A percentile compares a stretch with the other conserved stretches of the same genome.
phyloP scores from a whole-genome alignment of 306 rosid species.

The Carpinus fangiana region DNA sequence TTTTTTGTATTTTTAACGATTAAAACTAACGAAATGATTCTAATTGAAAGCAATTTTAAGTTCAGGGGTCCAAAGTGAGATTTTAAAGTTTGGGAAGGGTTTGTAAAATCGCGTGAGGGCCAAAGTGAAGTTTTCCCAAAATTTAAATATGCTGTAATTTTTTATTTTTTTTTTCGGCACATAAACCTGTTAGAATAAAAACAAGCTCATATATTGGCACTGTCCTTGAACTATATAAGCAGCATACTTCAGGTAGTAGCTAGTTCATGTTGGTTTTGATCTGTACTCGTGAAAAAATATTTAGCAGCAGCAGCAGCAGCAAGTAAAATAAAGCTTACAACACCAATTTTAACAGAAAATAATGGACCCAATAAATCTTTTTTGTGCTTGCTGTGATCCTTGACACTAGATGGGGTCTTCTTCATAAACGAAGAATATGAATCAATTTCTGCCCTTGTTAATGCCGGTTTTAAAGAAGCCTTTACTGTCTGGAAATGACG shows the following conservation, averaged over 20 bases:
- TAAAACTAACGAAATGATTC: no score
- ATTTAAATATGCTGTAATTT: no score
- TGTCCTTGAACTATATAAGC: no score
- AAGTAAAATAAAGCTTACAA: constrained; percentile 35
- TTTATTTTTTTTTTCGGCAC: no score
- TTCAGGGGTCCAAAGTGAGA: no score
- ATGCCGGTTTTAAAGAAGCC: constrained; percentile 62
- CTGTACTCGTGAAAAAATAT: constrained; percentile 31
- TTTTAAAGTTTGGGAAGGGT: no score
- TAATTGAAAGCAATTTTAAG: no score
- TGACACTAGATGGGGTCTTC: constrained; percentile 44
- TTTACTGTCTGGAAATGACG: constrained; percentile 69
- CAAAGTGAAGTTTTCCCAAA: no score
- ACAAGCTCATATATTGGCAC: no score
- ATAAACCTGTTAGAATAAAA: no score
- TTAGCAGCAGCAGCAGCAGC: constrained; percentile 38
- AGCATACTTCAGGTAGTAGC: constrained; percentile 34
- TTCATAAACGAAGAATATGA: constrained; percentile 59
- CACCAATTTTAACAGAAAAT: constrained; percentile 38
- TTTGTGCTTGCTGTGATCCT: constrained; percentile 1
- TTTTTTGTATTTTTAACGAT: no score
- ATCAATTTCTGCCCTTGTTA: constrained; percentile 52
- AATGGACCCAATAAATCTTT: constrained; percentile 10
- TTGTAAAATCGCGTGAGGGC: no score
- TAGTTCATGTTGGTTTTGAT: constrained; percentile 28